Conservation (phyloP, 2,329 filamentous ascomycete genomes). For the Graphiopsis chlorocephala region DNA sequence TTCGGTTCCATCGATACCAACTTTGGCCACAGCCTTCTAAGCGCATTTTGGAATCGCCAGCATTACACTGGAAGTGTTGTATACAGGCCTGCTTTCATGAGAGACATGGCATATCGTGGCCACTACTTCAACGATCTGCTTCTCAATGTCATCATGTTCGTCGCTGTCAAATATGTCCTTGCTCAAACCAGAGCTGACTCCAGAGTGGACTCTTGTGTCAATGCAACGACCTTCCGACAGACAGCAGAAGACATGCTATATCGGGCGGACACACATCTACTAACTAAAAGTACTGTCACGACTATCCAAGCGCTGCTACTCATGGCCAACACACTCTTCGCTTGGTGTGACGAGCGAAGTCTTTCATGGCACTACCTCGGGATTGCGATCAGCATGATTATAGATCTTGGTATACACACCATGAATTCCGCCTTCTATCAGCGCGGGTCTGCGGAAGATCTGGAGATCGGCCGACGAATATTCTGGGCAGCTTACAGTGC, state of each 20-base stretch:
- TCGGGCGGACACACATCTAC: conserved; percentile 27
- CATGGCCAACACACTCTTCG: conserved; percentile 52
- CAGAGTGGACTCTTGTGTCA: neutral
- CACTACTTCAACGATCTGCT: conserved; percentile 58
- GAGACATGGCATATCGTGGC: conserved; percentile 46
- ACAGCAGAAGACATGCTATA: neutral
- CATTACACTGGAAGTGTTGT: conserved; percentile 50
- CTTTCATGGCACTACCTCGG: conserved; percentile 59
- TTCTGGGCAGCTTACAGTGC: neutral
- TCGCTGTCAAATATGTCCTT: neutral
- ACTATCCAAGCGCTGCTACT: conserved; percentile 55
- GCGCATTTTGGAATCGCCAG: conserved; percentile 49
- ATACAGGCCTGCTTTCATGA: conserved; percentile 50
- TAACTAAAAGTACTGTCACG: conserved; percentile 52
- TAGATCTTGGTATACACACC: conserved; percentile 45
- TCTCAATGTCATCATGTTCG: conserved; percentile 52
- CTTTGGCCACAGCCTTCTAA: neutral
- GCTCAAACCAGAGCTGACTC: neutral
- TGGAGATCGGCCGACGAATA: neutral
- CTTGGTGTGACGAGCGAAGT: conserved; percentile 50
- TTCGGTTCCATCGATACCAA: neutral
- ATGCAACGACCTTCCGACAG: neutral
- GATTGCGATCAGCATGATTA: conserved; percentile 55
- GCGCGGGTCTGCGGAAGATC: neutral
- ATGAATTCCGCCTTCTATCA: neutral